Percentiles rank a stretch among this genome's conserved stretches.
These are phyloP conservation scores for Sugiyamaella xylanicola DNA, from an alignment of 1,139 yeast species.

Conservation along the genomic window DNA sequence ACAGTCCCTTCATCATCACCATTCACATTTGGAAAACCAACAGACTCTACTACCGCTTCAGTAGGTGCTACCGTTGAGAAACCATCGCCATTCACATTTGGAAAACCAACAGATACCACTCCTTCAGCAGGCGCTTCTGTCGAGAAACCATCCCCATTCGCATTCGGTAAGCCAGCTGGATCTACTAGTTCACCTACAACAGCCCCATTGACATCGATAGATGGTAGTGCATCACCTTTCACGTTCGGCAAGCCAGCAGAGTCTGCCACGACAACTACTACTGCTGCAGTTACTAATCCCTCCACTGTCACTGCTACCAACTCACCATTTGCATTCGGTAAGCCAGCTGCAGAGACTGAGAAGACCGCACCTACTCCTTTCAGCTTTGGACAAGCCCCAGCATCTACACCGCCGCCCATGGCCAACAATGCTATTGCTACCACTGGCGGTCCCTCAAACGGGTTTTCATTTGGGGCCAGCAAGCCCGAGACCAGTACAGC, in stretches of 20 bases:
- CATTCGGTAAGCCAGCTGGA: background rate
- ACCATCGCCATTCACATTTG: conserved; percentile 15
- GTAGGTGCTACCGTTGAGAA: background rate
- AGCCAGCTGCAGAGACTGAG: conserved; percentile 4
- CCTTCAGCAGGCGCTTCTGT: background rate
- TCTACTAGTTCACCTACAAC: background rate
- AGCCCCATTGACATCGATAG: too few species aligned
- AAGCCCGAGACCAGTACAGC: background rate
- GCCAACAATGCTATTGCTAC: too few species aligned
- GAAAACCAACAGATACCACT: background rate
- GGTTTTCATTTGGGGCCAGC: conserved; percentile 1
- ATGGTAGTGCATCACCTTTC: background rate
- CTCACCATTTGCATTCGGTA: conserved; percentile 20
- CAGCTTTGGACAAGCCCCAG: conserved; percentile 9
- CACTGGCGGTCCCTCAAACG: too few species aligned
- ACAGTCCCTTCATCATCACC: background rate
- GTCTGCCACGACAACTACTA: background rate
- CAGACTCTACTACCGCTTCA: background rate
- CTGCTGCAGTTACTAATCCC: background rate
- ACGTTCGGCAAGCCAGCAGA: background rate
- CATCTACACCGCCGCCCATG: conserved; percentile 12
- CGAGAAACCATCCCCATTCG: background rate
- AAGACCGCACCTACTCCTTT: conserved; percentile 7
- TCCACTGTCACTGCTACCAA: background rate
- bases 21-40: background rate